Evolutionary conservation across 805 yeast species (phyloP).

Genomic region (Saccharomycopsis sp.): DNA sequence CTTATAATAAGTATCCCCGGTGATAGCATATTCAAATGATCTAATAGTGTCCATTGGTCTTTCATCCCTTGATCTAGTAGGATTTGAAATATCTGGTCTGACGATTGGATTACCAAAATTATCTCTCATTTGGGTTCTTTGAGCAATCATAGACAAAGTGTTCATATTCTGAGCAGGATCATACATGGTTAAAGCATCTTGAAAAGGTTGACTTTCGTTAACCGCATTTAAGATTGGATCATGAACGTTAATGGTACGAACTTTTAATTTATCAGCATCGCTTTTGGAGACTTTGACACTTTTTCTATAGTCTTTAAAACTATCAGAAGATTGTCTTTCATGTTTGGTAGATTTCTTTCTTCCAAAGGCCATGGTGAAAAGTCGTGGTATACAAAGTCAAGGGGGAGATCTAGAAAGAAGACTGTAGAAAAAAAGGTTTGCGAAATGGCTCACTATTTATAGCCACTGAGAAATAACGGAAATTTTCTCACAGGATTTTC

Average conservation of each 20-base stretch:
- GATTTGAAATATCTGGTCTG: conserved; percentile 83
- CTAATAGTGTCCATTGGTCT: conserved; percentile 95
- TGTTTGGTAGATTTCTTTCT: conserved; percentile 7
- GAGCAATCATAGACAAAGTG: conserved; percentile 25
- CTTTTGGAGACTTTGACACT: conserved; percentile 34
- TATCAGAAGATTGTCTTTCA: conserved; percentile 1
- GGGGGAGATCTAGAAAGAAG: too few relatives aligned
- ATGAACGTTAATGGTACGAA: conserved; percentile 37
- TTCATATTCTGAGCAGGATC: neutral
- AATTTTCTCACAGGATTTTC: too few relatives aligned
- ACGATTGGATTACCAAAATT: conserved; percentile 76
- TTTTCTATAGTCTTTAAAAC: conserved; percentile 10
- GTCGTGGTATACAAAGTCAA: too few relatives aligned
- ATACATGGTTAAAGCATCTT: conserved; percentile 36
- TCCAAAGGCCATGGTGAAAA: conserved; percentile 5
- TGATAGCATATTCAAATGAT: conserved; percentile 84
- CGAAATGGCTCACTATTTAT: too few relatives aligned
- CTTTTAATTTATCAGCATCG: conserved; percentile 46
- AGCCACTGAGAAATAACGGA: too few relatives aligned
- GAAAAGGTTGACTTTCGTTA: conserved; percentile 93
- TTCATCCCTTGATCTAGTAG: conserved; percentile 87
- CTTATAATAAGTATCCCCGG: conserved; percentile 72
- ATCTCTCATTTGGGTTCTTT: conserved; percentile 53
- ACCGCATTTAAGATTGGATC: conserved; percentile 92
- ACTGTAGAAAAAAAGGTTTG: too few relatives aligned